phyloP scores from a whole-genome alignment of 305 asterid genomes.

The Rubia peregrina region DNA sequence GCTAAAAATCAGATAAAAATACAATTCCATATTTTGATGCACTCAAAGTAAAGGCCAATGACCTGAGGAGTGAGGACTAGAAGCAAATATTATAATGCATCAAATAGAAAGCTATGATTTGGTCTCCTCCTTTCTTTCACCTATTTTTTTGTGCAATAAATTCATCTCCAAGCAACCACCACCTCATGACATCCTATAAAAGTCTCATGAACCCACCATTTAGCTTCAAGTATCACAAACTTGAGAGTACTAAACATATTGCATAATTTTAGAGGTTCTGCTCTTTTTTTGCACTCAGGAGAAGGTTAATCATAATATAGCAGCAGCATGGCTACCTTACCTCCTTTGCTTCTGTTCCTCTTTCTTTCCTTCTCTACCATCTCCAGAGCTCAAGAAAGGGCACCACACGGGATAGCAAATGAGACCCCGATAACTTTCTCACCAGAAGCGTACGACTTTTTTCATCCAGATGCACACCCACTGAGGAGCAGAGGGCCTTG shows the following conservation, averaged over 20 bases:
- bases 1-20: not conserved
- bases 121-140: slow-evolving; percentile 20
- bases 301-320: not conserved
- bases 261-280: not conserved
- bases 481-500: slow-evolving; percentile 22
- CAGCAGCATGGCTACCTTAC: slow-evolving; percentile 13
- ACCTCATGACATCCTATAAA: slow-evolving; percentile 35
- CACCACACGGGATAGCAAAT: slow-evolving; percentile 50
- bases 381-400: slow-evolving; percentile 43
- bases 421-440: slow-evolving; percentile 50
- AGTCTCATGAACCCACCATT: slow-evolving; percentile 13
- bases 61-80: not conserved
- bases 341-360: slow-evolving; percentile 28
- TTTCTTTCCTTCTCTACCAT: slow-evolving; percentile 25
- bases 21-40: not conserved
- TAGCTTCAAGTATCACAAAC: slow-evolving; percentile 13
- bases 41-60: slow-evolving; percentile 6
- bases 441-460: slow-evolving; percentile 58
- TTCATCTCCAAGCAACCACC: slow-evolving; percentile 49
- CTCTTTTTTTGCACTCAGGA: slow-evolving; percentile 1
- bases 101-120: slow-evolving; percentile 27
- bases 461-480: slow-evolving; percentile 41
- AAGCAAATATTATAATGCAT: not conserved
- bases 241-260: not conserved
- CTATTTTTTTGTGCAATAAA: slow-evolving; percentile 21